phyloP scores from a whole-genome alignment of 148 eudicot genomes.

The Chenopodium berlandieri region DNA sequence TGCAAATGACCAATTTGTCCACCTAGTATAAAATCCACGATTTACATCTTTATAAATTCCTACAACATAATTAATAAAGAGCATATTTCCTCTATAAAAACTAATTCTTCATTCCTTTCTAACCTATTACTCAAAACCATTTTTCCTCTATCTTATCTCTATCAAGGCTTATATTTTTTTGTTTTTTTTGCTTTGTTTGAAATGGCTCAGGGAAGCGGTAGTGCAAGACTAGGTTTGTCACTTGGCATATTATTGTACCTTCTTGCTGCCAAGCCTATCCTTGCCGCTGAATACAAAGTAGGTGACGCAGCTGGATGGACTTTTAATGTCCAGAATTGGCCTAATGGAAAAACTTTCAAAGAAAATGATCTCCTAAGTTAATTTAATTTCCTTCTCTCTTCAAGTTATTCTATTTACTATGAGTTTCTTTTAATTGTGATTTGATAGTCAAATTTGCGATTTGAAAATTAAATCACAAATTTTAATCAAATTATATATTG shows the following conservation, averaged over 20 bases:
- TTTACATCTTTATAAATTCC: too few species aligned
- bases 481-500: too few species aligned
- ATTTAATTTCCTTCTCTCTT: neutral
- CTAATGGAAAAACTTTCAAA: slow-evolving; percentile 31
- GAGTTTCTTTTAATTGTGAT: too few species aligned
- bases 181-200: too few species aligned
- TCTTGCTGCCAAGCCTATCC: slow-evolving; percentile 19
- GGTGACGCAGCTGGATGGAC: slow-evolving; percentile 43
- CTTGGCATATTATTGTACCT: slow-evolving; percentile 7
- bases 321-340: slow-evolving; percentile 27
- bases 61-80: too few species aligned
- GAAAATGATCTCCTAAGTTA: slow-evolving; percentile 39
- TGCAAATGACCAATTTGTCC: too few species aligned
- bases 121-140: neutral
- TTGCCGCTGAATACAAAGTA: slow-evolving; percentile 23
- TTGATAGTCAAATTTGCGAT: too few species aligned
- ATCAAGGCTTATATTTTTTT: neutral
- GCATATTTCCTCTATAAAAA: neutral
- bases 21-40: too few species aligned
- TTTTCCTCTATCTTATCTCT: neutral
- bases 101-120: too few species aligned
- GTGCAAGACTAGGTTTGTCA: slow-evolving; percentile 28
- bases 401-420: too few species aligned
- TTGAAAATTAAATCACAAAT: too few species aligned
- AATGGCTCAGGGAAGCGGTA: slow-evolving; percentile 47